Conservation (phyloP, 176 grass and related monocot genomes). For the Miscanthus lutarioriparius region DNA sequence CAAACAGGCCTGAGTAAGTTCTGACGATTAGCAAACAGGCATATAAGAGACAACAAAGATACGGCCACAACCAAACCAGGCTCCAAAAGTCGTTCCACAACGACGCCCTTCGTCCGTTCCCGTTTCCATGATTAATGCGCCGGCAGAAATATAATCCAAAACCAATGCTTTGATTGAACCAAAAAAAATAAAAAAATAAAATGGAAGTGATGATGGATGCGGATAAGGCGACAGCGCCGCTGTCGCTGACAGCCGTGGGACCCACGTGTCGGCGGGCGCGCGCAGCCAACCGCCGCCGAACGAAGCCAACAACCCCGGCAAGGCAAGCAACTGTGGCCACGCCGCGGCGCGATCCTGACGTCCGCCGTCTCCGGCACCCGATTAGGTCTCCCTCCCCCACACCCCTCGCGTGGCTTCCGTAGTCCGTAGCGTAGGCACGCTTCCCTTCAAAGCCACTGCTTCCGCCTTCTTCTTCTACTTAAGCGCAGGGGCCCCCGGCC, state of each 20-base stretch:
- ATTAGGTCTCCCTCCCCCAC: not conserved
- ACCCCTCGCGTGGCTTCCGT: conserved; percentile 10
- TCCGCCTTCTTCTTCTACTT: conserved; percentile 16
- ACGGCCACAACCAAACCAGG: no score
- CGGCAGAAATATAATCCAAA: no score
- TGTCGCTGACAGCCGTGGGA: not conserved
- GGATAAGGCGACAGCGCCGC: not conserved
- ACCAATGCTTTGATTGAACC: not conserved
- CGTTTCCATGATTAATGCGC: no score
- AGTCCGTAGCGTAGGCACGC: conserved; percentile 14
- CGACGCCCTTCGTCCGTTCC: no score
- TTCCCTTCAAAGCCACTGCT: conserved; percentile 57
- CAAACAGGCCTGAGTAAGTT: no score
- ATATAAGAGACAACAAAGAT: no score
- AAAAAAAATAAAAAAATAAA: not conserved
- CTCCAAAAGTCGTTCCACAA: no score
- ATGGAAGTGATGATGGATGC: not conserved
- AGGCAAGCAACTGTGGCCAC: conserved; percentile 8
- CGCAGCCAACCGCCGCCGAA: conserved; percentile 8
- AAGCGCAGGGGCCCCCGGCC: not conserved
- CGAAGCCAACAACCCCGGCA: not conserved
- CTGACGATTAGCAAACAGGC: no score
- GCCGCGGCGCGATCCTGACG: not conserved
- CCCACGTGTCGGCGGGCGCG: not conserved
- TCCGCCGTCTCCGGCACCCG: conserved; percentile 19